phyloP scores from a whole-genome alignment of 306 rosid genomes.

The Malus fusca region DNA sequence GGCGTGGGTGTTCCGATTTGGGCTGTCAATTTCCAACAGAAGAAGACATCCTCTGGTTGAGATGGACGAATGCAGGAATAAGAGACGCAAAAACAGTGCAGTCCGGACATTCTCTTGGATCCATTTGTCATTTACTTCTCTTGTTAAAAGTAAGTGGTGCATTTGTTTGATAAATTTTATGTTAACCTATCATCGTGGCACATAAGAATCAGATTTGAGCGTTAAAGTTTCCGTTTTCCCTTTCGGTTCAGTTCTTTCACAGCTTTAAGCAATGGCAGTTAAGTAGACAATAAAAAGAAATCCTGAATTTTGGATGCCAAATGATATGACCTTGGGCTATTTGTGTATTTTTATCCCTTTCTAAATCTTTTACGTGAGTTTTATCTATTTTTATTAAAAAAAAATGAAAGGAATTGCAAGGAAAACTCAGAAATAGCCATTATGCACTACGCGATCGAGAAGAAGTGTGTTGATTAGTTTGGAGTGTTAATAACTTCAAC shows the following conservation, averaged over 20 bases:
- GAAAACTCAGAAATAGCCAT: no score
- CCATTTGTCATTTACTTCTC: not conserved
- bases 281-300: no score
- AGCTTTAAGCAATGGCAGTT: not conserved
- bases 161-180: constrained; percentile 3
- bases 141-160: not conserved
- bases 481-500: no score
- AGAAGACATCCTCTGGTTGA: constrained; percentile 28
- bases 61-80: constrained; percentile 6
- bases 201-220: not conserved
- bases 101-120: not conserved
- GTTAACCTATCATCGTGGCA: not conserved
- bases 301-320: no score
- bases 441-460: no score
- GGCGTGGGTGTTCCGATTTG: constrained; percentile 19
- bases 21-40: constrained; percentile 29
- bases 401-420: no score
- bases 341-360: no score
- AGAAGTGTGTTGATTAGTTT: no score
- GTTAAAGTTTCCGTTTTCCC: not conserved
- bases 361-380: no score
- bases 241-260: not conserved
- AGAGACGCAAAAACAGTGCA: not conserved
- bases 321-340: no score
- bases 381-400: no score